Evolutionary conservation across 2,329 filamentous ascomycete species (phyloP).

Genomic region (Botrytis deweyae): DNA sequence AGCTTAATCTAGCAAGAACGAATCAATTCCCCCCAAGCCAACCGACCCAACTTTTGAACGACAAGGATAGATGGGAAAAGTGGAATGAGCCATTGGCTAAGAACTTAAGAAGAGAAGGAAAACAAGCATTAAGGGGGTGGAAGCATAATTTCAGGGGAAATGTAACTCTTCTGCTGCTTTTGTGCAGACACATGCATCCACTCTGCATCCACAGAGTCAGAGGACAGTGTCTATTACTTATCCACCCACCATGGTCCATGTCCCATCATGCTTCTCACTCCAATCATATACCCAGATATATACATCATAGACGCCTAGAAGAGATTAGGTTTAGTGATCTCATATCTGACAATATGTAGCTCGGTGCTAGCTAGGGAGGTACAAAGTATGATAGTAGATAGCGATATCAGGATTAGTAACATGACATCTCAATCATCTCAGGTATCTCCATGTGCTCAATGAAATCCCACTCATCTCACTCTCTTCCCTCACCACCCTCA

Average conservation of each 20-base stretch:
- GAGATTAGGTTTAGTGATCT: neutral
- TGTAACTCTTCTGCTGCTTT: neutral
- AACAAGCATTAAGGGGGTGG: conserved; percentile 2
- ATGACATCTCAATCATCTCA: neutral
- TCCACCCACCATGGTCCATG: neutral
- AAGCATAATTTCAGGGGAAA: conserved; percentile 13
- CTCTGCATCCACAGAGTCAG: neutral
- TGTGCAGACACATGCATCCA: neutral
- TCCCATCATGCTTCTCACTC: neutral
- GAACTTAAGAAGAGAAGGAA: neutral
- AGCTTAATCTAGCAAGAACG: neutral
- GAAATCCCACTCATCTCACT: too few relatives aligned
- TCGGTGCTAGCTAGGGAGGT: neutral
- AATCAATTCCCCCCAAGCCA: neutral
- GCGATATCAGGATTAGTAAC: neutral
- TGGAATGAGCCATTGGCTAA: neutral
- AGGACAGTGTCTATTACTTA: neutral
- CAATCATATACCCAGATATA: neutral
- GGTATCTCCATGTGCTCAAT: neutral
- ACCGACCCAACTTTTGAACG: neutral
- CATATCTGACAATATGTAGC: neutral
- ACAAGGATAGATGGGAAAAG: neutral
- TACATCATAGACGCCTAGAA: neutral
- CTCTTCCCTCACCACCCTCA: neutral
- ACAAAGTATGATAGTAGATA: neutral